Evolutionary conservation across 352 stramenopile species (phyloP).

Genomic region (Phytophthora colocasiae): DNA sequence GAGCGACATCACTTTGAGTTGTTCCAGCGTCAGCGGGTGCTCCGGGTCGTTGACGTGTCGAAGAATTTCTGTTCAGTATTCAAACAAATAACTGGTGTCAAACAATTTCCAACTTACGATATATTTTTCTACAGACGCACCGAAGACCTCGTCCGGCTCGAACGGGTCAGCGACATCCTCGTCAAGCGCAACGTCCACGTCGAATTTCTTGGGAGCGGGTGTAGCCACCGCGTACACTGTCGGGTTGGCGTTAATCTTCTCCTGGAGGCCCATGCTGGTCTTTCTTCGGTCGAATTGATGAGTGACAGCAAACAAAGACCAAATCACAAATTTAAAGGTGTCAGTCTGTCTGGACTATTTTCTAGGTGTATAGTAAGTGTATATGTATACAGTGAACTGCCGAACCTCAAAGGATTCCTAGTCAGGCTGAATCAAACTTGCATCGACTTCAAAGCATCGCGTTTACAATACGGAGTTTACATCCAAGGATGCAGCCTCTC

Average conservation of each 20-base stretch:
- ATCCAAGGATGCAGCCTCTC: constrained; percentile 21
- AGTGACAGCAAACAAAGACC: constrained; percentile 9
- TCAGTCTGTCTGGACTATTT: not conserved
- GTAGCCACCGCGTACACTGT: constrained; percentile 84
- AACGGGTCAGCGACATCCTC: constrained; percentile 80
- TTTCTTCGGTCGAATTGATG: constrained; percentile 9
- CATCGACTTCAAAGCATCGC: not conserved
- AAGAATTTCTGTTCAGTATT: constrained; percentile 64
- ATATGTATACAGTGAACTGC: too few species aligned
- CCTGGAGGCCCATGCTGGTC: constrained; percentile 62
- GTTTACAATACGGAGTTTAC: constrained; percentile 33
- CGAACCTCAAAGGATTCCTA: not conserved
- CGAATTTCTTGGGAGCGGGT: constrained; percentile 63
- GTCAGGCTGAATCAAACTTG: not conserved
- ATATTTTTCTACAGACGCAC: constrained; percentile 42
- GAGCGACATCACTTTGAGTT: constrained; percentile 93
- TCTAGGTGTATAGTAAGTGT: not conserved
- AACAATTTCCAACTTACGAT: not conserved
- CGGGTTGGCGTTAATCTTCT: constrained; percentile 92
- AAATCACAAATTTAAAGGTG: constrained; percentile 6
- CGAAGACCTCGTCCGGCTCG: constrained; percentile 87
- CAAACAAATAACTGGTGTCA: not conserved
- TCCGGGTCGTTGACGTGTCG: constrained; percentile 94
- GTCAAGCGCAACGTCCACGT: constrained; percentile 65
- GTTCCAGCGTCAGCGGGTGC: constrained; percentile 93